Evolutionary conservation across 1,284 basidiomycete species (phyloP).

Genomic region (Bondarzewia mesenterica): DNA sequence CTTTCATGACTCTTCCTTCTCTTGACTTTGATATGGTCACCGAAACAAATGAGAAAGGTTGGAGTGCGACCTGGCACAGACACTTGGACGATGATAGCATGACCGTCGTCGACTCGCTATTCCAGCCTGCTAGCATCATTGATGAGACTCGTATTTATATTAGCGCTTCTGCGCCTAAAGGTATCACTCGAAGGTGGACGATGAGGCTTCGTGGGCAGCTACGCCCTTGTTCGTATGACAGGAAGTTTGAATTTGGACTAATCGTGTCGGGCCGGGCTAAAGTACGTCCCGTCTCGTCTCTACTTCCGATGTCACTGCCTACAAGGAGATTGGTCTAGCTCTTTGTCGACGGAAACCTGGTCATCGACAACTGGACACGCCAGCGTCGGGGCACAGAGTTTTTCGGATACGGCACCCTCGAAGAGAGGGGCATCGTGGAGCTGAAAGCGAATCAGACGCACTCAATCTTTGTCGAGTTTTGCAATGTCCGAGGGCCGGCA

Average conservation of each 20-base stretch:
- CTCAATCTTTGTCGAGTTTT: constrained; percentile 52
- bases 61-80: constrained; percentile 52
- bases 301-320: neutral
- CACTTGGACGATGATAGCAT: constrained; percentile 54
- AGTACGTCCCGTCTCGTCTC: neutral
- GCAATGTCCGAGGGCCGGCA: constrained; percentile 45
- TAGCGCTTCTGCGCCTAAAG: constrained; percentile 33
- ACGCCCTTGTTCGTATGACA: constrained; percentile 40
- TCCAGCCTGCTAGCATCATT: constrained; percentile 37
- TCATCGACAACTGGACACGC: constrained; percentile 64
- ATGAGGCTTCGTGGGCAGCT: constrained; percentile 53
- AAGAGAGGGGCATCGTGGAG: constrained; percentile 45
- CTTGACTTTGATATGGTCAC: constrained; percentile 61
- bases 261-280: constrained; percentile 58
- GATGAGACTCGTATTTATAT: constrained; percentile 67
- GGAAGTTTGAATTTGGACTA: constrained; percentile 64
- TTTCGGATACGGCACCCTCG: constrained; percentile 46
- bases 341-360: constrained; percentile 51
- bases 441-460: constrained; percentile 37
- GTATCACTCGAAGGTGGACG: constrained; percentile 55
- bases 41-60: constrained; percentile 48
- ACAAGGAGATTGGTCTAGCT: constrained; percentile 42
- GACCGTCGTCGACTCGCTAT: constrained; percentile 34
- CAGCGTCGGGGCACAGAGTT: constrained; percentile 63
- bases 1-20: constrained; percentile 52